phyloP scores from a whole-genome alignment of 805 yeast genomes.

The Candida ortonii region DNA sequence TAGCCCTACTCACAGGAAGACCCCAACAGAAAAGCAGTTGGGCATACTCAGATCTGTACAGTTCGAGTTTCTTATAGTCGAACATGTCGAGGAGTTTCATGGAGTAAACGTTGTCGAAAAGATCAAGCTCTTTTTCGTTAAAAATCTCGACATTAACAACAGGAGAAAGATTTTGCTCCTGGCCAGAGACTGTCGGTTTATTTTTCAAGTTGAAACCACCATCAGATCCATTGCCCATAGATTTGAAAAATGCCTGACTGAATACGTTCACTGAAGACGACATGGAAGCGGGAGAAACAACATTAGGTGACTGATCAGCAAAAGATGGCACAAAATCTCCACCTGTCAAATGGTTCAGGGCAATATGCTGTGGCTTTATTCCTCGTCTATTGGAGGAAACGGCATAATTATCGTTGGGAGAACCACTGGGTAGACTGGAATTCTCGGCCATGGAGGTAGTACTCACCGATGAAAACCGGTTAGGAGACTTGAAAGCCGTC shows the following conservation, averaged over 20 bases:
- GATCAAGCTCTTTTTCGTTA: conserved; percentile 42
- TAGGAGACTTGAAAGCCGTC: conserved; percentile 9
- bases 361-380: conserved; percentile 19
- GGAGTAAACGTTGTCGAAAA: conserved; percentile 42
- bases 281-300: conserved; percentile 17
- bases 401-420: conserved; percentile 28
- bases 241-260: conserved; percentile 25
- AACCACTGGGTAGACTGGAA: conserved; percentile 25
- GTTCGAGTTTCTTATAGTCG: conserved; percentile 35
- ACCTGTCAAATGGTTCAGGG: conserved; percentile 4
- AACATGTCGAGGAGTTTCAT: conserved; percentile 40
- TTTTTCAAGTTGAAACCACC: neutral
- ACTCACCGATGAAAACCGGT: conserved; percentile 24
- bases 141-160: conserved; percentile 45
- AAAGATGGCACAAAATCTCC: conserved; percentile 10
- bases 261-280: conserved; percentile 21
- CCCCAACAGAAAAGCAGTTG: conserved; percentile 81
- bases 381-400: conserved; percentile 29
- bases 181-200: too few species aligned
- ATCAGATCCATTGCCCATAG: conserved; percentile 1
- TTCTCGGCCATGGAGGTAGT: conserved; percentile 25
- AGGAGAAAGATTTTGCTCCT: conserved; percentile 14
- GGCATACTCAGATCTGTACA: conserved; percentile 69
- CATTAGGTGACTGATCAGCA: conserved; percentile 9
- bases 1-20: conserved; percentile 71